Base-by-base conservation (phyloP, 441 rosid species). In the Euphorbia corollata region DNA sequence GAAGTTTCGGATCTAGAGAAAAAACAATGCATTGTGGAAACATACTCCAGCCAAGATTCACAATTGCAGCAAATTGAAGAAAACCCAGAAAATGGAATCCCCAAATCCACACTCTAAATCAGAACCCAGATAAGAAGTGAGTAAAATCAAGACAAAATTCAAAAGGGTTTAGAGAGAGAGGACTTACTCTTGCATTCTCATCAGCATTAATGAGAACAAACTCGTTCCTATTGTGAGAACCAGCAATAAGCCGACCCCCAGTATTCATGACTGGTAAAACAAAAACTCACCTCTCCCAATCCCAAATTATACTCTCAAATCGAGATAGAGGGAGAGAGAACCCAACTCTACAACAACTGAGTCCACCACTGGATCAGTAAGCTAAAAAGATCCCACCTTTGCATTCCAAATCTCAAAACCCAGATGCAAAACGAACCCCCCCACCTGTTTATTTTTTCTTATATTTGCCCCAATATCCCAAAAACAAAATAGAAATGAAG, bases 171-270 rank as follows among this genome's bases (percentile, higher is more conserved):
- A 36, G 41, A 36, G 41, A 36, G 41, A 36, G 71, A n/a, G n/a
- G 22, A 19, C 88, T 80, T 82, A 92, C 98, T 77, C 92, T 78
- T 55, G 79, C 87, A 77, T 71, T 84, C 73, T 90, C 98, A 73
- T 92, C 98, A 1, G 96, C 97, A 78, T 89, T 90, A 54, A 93
- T 91, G 59, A 91, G 80, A 32, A 93, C 89, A 75, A 93, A 89
- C 85, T 93, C 98, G 50, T 93, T 93, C 80, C 98, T 84, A 68
- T 91, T 91, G 75, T 93, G 97, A 78, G 98, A 93, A 54, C 98
- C 97, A 60, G 97, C 97, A 71, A 93, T 73, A 22, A 93, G 97
- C 27, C 97, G 79, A 61, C 97, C 97, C 20, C 89, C 85, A 34
- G 98, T 90, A 67, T 85, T 83, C 97, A 93, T 93, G 61, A 47